Base-by-base conservation (phyloP, 2,329 filamentous ascomycete genomes). In the Colletotrichum camelliae region DNA sequence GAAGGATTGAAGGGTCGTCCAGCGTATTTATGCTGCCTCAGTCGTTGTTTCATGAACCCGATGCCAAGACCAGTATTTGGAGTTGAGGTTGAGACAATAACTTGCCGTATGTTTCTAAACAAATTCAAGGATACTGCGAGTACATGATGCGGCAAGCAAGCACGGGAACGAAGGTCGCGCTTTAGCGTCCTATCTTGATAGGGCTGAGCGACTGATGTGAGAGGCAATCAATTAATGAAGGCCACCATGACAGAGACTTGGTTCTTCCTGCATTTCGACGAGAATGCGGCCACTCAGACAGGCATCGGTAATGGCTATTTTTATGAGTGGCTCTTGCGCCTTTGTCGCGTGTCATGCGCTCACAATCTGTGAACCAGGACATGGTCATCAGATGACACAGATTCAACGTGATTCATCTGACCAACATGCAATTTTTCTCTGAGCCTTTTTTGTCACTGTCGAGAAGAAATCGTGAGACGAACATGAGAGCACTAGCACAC, bases 361-460 rank as follows among this genome's bases (percentile, higher is more conserved):
- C 16, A n/a, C 1, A 33, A 15, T 21, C n/a, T 16, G n/a, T 2
- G 58, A 62, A 35, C 58, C 8, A 37, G 58, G 58, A 62, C 31
- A 62, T 62, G 58, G 58, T 15, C 21, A 24, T 35, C 31, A 62
- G 58, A 62, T 62, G 58, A 62, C 58, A 62, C 58, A 29, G 0
- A 29, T 33, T 29, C 31, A 9, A 1, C 7, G 10, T 3, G 31
- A 21, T 24, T 21, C 18, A 37, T 15, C 58, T 62, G n/a, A 35
- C 31, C 33, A 24, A 37, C n/a, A 33, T 15, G 5, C 33, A 5
- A 15, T 9, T 62, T 24, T 21, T 12, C 43, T 13, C 4, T 7
- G 10, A 7, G 5, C 10, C 2, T 21, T 7, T 52, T 1, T 4
- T 7, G 0, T 13, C 2, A 7, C 43, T 0, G 43, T 52, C 7